Conservation (phyloP, 306 rosid genomes). For the Glycine latifolia region DNA sequence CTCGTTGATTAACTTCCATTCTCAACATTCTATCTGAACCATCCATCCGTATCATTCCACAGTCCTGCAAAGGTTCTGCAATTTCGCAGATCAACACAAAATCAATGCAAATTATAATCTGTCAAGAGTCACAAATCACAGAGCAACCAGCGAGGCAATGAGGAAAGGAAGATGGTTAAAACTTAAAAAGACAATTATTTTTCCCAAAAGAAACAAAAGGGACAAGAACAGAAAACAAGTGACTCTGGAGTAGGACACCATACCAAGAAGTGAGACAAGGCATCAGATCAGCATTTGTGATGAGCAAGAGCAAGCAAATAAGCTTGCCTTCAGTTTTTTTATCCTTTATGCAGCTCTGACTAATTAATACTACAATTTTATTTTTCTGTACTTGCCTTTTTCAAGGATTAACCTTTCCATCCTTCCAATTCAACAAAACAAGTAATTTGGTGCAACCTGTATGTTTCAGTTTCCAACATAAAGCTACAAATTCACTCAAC, state of each 20-base stretch:
- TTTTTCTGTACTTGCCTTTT: not conserved
- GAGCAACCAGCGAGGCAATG: not conserved
- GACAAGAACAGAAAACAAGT: not conserved
- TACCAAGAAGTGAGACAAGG: not conserved
- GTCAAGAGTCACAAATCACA: not conserved
- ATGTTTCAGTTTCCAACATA: slow-evolving; percentile 10
- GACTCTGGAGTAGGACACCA: not conserved
- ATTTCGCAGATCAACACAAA: slow-evolving; percentile 34
- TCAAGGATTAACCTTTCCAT: not conserved
- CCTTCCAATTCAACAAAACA: slow-evolving; percentile 28
- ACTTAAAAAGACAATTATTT: not conserved
- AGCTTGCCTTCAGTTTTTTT: not conserved
- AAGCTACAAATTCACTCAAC: not conserved
- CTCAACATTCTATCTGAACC: slow-evolving; percentile 36
- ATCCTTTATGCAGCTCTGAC: not conserved
- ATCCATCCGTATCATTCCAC: slow-evolving; percentile 38
- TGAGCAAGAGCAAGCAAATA: slow-evolving; percentile 2
- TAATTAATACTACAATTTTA: not conserved
- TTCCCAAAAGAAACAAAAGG: not conserved
- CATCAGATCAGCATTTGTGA: not conserved
- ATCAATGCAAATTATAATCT: not conserved
- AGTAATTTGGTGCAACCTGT: not conserved
- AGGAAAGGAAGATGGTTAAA: not conserved
- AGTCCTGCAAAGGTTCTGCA: slow-evolving; percentile 46
- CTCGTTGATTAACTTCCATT: not conserved